Base-by-base conservation (phyloP, 2,329 filamentous ascomycete species). In the Capronia epimyces region DNA sequence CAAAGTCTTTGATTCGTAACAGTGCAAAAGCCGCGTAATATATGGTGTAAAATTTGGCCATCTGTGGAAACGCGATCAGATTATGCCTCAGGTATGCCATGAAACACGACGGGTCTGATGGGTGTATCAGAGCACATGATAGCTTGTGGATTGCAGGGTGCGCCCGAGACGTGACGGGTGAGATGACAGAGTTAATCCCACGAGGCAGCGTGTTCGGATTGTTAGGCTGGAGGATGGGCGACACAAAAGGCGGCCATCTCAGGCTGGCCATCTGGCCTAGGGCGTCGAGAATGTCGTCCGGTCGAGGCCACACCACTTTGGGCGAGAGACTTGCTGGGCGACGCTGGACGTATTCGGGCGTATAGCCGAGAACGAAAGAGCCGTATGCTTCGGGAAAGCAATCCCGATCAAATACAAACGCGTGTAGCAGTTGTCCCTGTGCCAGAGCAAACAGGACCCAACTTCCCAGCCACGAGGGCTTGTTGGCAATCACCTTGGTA, bases 121-220 rank as follows among this genome's bases (percentile, higher is more conserved):
- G 90, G 66, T 98, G 91, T 2, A 97, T 80, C 1, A 91, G 78
- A 1, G 91, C 91, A 70, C 93, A 98, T 37, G 89, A 91, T 16
- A 96, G 80, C 21, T 60, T 49, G 8, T 80, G 83, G 66, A 95
- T 91, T 36, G 89, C 82, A 1, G 91, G 91, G 64, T 97, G 91
- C 0, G 91, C 91, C 22, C 86, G 80, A 1, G 86, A 83, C 1
- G 88, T 89, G 48, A 97, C 81, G 1, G 89, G 87, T 0, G 84
- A 77, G 50, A 96, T 83, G 10, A 78, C 71, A 18, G 75, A 66
- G n/a, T 95, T 77, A 2, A 82, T 74, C 2, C 78, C 65, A 0
- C 86, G 81, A 0, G 94, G 80, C 1, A 74, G 61, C 3, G 67
- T 66, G 1, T 79, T 81, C 42, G 72, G 67, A 12, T 79, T 77